Percentiles rank a stretch among this genome's conserved stretches.
phyloP scores from a whole-genome alignment of 208 protist genomes.

The Leishmania braziliensis region DNA sequence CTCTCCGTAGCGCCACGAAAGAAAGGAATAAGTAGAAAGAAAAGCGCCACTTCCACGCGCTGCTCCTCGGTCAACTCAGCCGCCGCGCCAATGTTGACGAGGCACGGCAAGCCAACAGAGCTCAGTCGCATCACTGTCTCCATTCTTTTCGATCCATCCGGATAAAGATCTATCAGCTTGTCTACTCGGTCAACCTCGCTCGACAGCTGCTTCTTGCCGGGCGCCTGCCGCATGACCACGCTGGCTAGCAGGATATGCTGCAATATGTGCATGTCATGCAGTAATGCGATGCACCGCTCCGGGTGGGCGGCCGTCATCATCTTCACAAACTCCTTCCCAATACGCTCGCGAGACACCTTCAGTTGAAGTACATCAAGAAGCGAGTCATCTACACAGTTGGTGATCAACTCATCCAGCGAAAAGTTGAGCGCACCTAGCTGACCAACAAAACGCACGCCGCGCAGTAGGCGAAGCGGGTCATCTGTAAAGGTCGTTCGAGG shows the following conservation, averaged over 20 bases:
- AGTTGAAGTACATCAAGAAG: conserved; percentile 59
- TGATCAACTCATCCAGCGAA: conserved; percentile 63
- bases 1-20: conserved; percentile 35
- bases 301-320: conserved; percentile 67
- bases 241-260: conserved; percentile 67
- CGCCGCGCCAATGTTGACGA: conserved; percentile 26
- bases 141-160: conserved; percentile 16
- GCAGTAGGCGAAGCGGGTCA: conserved; percentile 95
- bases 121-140: conserved; percentile 39
- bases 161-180: conserved; percentile 28
- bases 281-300: conserved; percentile 64
- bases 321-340: conserved; percentile 86
- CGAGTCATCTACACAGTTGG: conserved; percentile 46
- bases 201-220: conserved; percentile 43
- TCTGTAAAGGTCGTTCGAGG: conserved; percentile 88
- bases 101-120: conserved; percentile 32
- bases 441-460: conserved; percentile 92
- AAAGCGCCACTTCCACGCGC: conserved; percentile 32
- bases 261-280: conserved; percentile 61
- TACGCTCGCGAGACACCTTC: conserved; percentile 87
- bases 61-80: conserved; percentile 22
- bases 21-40: conserved; percentile 61
- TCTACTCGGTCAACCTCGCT: conserved; percentile 53
- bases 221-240: conserved; percentile 47
- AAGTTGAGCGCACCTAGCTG: conserved; percentile 90